Evolutionary conservation across 2,329 filamentous ascomycete genomes (phyloP), one percentile per base, ranked within the genome.

Genomic region (Elsinoe necatrix): DNA sequence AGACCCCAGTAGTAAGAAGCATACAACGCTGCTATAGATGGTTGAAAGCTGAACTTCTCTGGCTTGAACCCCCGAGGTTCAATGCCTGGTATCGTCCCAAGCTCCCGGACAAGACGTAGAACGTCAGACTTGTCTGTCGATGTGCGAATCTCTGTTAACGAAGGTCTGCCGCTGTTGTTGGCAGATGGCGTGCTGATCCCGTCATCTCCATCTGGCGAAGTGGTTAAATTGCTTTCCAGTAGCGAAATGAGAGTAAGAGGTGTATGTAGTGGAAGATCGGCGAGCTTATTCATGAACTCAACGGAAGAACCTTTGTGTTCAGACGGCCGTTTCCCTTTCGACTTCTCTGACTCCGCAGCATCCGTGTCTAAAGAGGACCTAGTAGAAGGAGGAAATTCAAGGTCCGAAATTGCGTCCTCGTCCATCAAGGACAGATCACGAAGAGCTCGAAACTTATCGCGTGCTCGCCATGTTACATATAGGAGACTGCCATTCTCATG

Each of bases 21-120:
- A 92, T 71, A 96, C 89, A 69, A 97, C 96, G 93, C 93, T 97
- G 50, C 91, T 92, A 52, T 97, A 77, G 0, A 89, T 87, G 89
- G 85, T 67, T 96, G 91, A 14, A 93, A 85, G 29, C 87, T 81
- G 54, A 89, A 54, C 50, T 52, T 59, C 31, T 57, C 79, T 0
- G 86, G 78, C 1, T 83, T 83, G 0, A 87, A 81, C 45, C 95
- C 89, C 83, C 79, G 42, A 95, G 75, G 52, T 81, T 77, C 1
- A 86, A 78, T 16, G 78, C 75, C 58, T 77, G 77, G 54, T 23
- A 56, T 59, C 16, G 50, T 48, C 12, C 52, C 48, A 89, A 82
- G 23, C 74, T 77, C 42, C 73, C 45, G 66, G 75, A 61, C 47
- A 23, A 58, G 56, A 16, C 57, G 42, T 31, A 61, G 50, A 12